phyloP scores from a whole-genome alignment of 805 yeast genomes.

The Sugiyamaella lignohabitans region DNA sequence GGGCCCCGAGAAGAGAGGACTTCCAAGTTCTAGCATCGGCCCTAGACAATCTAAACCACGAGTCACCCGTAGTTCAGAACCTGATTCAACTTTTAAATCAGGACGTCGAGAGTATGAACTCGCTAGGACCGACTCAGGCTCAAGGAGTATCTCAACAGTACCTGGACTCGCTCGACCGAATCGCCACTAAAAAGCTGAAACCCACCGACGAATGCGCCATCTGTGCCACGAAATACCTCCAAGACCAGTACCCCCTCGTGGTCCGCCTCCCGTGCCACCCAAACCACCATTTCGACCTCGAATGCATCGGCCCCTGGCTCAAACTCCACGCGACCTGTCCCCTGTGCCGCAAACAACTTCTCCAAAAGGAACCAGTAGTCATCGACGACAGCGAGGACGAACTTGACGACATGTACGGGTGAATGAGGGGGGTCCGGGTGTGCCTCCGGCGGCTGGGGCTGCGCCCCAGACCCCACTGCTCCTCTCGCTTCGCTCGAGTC shows the following conservation, averaged over 20 bases:
- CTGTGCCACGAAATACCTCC: slow-evolving; percentile 65
- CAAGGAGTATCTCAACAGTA: slow-evolving; percentile 52
- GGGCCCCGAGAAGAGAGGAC: slow-evolving; percentile 6
- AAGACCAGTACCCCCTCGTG: slow-evolving; percentile 72
- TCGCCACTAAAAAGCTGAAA: slow-evolving; percentile 40
- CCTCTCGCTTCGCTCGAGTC: too few relatives aligned
- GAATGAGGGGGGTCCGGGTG: too few relatives aligned
- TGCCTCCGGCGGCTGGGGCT: too few relatives aligned
- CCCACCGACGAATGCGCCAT: slow-evolving; percentile 68
- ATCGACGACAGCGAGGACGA: slow-evolving; percentile 42
- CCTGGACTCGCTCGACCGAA: slow-evolving; percentile 71
- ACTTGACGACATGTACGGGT: slow-evolving; percentile 75
- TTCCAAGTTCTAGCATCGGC: slow-evolving; percentile 10
- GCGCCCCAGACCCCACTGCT: too few relatives aligned
- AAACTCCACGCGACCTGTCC: slow-evolving; percentile 62
- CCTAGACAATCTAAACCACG: slow-evolving; percentile 10
- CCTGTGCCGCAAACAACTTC: slow-evolving; percentile 69
- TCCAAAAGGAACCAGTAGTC: slow-evolving; percentile 39
- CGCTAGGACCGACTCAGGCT: background rate
- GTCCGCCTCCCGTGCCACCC: slow-evolving; percentile 65
- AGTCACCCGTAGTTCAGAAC: slow-evolving; percentile 15
- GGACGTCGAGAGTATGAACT: slow-evolving; percentile 3
- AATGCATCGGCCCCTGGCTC: slow-evolving; percentile 89
- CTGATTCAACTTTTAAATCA: slow-evolving; percentile 8
- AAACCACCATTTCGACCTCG: slow-evolving; percentile 75